Percentiles rank a stretch among this genome's conserved stretches.
These are phyloP conservation scores for Podospora pseudocomata DNA, from an alignment of 495 filamentous ascomycete species.

Conservation along the genomic window DNA sequence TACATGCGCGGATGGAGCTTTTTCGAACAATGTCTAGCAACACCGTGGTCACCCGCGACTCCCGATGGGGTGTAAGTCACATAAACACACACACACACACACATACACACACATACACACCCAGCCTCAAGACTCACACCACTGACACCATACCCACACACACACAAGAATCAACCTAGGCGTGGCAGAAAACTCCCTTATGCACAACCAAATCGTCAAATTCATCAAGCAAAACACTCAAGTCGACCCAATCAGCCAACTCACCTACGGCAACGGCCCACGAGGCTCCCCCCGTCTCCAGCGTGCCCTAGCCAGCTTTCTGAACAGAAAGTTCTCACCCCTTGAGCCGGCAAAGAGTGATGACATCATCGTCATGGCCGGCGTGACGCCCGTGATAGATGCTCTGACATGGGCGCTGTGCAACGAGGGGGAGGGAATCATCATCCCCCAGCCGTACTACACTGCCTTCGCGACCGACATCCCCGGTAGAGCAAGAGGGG, in stretches of 20 bases:
- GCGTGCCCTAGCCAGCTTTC: constrained; percentile 26
- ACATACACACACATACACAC: neutral
- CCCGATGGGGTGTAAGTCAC: constrained; percentile 21
- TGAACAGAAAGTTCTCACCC: constrained; percentile 28
- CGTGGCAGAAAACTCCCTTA: constrained; percentile 25
- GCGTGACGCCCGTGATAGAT: constrained; percentile 31
- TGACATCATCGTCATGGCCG: constrained; percentile 29
- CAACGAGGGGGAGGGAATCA: constrained; percentile 31
- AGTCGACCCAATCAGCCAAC: constrained; percentile 21
- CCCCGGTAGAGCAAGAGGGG: constrained; percentile 24
- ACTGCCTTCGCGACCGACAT: constrained; percentile 24
- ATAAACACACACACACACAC: neutral
- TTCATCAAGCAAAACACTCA: constrained; percentile 21
- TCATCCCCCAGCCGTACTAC: constrained; percentile 33
- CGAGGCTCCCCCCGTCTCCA: constrained; percentile 26
- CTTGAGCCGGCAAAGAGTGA: constrained; percentile 14
- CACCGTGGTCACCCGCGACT: constrained; percentile 19
- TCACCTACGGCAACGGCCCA: constrained; percentile 33
- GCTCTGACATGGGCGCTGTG: constrained; percentile 29
- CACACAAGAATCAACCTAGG: constrained; percentile 17
- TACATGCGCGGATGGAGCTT: constrained; percentile 12
- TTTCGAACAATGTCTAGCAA: constrained; percentile 17
- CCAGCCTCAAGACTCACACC: neutral
- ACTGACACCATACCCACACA: neutral
- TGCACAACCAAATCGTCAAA: constrained; percentile 19